Conservation (phyloP, 225 moss, liverwort and hornwort genomes). For the Bryoerythrophyllum caledonicum region DNA sequence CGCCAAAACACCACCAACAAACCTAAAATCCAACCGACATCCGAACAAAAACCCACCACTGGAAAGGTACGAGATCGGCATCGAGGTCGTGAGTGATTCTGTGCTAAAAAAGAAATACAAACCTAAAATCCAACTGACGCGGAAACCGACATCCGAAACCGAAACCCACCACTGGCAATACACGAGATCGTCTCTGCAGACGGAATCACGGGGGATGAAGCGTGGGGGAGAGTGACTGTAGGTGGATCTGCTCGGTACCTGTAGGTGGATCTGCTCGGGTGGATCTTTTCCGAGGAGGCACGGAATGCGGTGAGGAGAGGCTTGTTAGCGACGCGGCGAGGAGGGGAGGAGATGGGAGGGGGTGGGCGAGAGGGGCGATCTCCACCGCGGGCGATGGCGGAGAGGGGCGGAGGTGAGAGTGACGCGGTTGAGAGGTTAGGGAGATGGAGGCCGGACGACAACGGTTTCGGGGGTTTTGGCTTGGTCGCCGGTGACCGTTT, state of each 20-base stretch:
- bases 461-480: not conserved
- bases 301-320: not conserved
- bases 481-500: slow-evolving; percentile 35
- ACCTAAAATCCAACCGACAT: slow-evolving; percentile 19
- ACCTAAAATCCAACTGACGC: slow-evolving; percentile 23
- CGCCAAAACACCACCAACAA: not conserved
- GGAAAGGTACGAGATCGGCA: not conserved
- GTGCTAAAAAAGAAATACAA: not conserved
- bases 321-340: not conserved
- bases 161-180: not conserved
- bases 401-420: not conserved
- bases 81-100: no score
- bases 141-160: slow-evolving; percentile 7
- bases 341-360: no score
- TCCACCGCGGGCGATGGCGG: not conserved
- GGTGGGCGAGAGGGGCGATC: not conserved
- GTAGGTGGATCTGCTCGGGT: not conserved
- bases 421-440: not conserved
- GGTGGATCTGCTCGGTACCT: not conserved
- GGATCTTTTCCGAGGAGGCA: not conserved
- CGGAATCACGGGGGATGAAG: not conserved
- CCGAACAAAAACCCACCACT: not conserved
- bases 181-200: not conserved
- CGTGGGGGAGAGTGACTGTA: not conserved
- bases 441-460: not conserved